Evolutionary conservation across 2,329 filamentous ascomycete genomes (phyloP).

Genomic region (Parastagonospora avenae): DNA sequence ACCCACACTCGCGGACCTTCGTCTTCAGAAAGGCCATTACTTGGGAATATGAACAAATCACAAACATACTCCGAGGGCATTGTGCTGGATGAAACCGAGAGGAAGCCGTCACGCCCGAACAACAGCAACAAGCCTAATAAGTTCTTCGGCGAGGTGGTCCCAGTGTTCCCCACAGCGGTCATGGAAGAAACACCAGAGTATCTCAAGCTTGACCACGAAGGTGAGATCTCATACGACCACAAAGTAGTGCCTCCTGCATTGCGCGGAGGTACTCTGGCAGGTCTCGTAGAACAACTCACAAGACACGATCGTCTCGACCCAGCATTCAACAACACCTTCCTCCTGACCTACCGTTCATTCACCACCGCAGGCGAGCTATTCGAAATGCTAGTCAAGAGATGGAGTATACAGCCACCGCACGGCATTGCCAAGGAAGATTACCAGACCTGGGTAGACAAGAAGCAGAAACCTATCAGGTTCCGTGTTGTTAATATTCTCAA

Average conservation of each 20-base stretch:
- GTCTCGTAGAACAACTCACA: slow-evolving; percentile 91
- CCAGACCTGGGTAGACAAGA: slow-evolving; percentile 87
- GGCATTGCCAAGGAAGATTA: slow-evolving; percentile 77
- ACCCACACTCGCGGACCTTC: slow-evolving; percentile 39
- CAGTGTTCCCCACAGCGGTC: slow-evolving; percentile 50
- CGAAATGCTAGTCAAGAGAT: slow-evolving; percentile 87
- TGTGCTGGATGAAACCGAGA: slow-evolving; percentile 29
- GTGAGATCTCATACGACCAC: slow-evolving; percentile 85
- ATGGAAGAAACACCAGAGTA: slow-evolving; percentile 83
- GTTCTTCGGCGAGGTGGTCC: slow-evolving; percentile 58
- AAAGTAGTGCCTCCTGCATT: slow-evolving; percentile 78
- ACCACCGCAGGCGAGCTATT: slow-evolving; percentile 90
- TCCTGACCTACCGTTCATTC: slow-evolving; percentile 95
- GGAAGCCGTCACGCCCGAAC: slow-evolving; percentile 45
- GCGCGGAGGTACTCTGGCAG: slow-evolving; percentile 86
- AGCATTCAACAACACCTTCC: slow-evolving; percentile 96
- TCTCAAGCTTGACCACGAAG: slow-evolving; percentile 83
- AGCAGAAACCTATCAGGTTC: slow-evolving; percentile 95
- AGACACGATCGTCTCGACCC: slow-evolving; percentile 95
- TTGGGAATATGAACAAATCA: slow-evolving; percentile 62
- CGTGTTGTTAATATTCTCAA: slow-evolving; percentile 97
- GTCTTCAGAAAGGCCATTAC: slow-evolving; percentile 49
- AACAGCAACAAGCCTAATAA: slow-evolving; percentile 56
- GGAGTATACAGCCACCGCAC: slow-evolving; percentile 88
- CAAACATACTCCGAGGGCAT: slow-evolving; percentile 70